Conservation (phyloP, 129 eudicot species). For the Escallonia rubra region DNA sequence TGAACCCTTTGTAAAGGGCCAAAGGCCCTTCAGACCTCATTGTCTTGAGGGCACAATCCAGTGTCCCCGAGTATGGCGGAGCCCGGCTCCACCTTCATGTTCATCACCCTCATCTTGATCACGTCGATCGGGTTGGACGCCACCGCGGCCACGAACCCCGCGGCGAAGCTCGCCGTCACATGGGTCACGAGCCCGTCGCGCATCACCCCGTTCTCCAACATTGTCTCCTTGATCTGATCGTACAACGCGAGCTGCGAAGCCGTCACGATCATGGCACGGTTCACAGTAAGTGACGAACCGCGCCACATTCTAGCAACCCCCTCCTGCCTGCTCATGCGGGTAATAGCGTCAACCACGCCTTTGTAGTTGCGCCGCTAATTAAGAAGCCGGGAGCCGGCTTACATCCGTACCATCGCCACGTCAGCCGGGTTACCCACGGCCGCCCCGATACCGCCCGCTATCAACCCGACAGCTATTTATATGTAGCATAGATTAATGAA, state of each 20-base stretch:
- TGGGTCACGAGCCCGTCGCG: slow-evolving; percentile 66
- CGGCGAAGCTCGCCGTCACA: slow-evolving; percentile 72
- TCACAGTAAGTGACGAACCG: slow-evolving; percentile 81
- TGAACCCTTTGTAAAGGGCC: slow-evolving; percentile 75
- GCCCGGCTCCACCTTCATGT: slow-evolving; percentile 66
- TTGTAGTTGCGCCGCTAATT: slow-evolving; percentile 64
- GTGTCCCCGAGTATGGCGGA: slow-evolving; percentile 62
- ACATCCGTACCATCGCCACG: slow-evolving; percentile 87
- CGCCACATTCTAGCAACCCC: slow-evolving; percentile 70
- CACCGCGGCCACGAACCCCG: slow-evolving; percentile 81
- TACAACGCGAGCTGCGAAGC: slow-evolving; percentile 83
- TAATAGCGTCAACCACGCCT: slow-evolving; percentile 56
- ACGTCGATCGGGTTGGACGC: slow-evolving; percentile 79
- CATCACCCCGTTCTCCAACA: slow-evolving; percentile 39
- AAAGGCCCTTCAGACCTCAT: slow-evolving; percentile 61
- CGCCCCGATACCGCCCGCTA: slow-evolving; percentile 75
- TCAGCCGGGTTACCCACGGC: slow-evolving; percentile 87
- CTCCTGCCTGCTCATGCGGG: slow-evolving; percentile 43
- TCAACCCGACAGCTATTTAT: slow-evolving; percentile 51
- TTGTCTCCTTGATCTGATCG: slow-evolving; percentile 64
- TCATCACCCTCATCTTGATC: slow-evolving; percentile 78
- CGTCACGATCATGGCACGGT: slow-evolving; percentile 85
- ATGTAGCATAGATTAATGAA: too few species aligned
- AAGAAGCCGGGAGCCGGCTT: slow-evolving; percentile 60
- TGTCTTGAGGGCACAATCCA: slow-evolving; percentile 74